phyloP scores from a whole-genome alignment of 177 flowering plant genomes.

The Vitis hybrid region DNA sequence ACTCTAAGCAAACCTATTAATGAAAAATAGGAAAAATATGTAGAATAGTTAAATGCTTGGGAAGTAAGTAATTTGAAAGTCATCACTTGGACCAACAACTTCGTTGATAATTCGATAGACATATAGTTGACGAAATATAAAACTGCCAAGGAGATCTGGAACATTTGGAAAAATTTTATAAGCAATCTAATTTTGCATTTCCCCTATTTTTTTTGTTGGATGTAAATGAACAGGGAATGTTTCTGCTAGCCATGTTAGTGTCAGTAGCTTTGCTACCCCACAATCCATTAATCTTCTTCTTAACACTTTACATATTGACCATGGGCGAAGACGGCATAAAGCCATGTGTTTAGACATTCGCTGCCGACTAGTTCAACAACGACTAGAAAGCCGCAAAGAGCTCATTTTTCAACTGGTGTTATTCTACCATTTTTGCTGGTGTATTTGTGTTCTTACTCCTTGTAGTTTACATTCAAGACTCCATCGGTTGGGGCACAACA shows the following conservation, averaged over 20 bases:
- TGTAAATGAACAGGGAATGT: slow-evolving; percentile 38
- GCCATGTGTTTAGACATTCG: slow-evolving; percentile 76
- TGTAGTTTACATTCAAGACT: slow-evolving; percentile 44
- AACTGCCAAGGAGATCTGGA: no score
- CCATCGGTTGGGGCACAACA: slow-evolving; percentile 35
- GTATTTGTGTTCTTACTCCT: slow-evolving; percentile 27
- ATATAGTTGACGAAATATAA: no score
- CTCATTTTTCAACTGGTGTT: slow-evolving; percentile 87
- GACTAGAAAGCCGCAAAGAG: slow-evolving; percentile 41
- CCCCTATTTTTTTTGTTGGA: no score
- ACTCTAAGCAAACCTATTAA: no score
- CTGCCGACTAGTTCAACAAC: slow-evolving; percentile 70
- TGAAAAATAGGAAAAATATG: no score
- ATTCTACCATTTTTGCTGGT: slow-evolving; percentile 44
- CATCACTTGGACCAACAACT: no score
- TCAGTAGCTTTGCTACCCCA: slow-evolving; percentile 19
- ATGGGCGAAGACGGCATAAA: slow-evolving; percentile 67
- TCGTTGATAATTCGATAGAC: no score
- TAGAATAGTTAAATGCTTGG: no score
- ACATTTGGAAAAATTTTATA: no score
- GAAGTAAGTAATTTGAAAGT: no score
- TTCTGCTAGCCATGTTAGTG: slow-evolving; percentile 36
- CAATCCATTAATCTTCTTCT: slow-evolving; percentile 36
- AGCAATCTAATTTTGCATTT: no score
- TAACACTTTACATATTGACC: slow-evolving; percentile 46